Evolutionary conservation across 208 protist genomes (phyloP).

Genomic region (Herpetomonas tarakana): DNA sequence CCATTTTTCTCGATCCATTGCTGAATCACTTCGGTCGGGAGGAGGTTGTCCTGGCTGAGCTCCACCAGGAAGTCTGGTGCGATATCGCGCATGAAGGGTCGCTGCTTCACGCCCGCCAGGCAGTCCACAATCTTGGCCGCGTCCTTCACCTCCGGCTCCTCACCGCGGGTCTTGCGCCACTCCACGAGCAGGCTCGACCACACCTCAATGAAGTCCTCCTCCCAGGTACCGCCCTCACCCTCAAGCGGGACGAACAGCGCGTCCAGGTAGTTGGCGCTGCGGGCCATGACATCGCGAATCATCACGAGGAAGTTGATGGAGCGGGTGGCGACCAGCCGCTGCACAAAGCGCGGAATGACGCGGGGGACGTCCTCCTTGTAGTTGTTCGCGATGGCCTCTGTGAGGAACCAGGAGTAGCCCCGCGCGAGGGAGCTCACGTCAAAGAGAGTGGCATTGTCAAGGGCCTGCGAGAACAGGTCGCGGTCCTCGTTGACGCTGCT

Average conservation of each 20-base stretch:
- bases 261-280: slow-evolving; percentile 85
- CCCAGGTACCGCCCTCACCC: slow-evolving; percentile 52
- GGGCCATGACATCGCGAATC: slow-evolving; percentile 64
- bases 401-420: slow-evolving; percentile 80
- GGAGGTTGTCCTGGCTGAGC: slow-evolving; percentile 31
- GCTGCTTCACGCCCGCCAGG: slow-evolving; percentile 43
- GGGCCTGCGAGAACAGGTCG: slow-evolving; percentile 29
- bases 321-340: slow-evolving; percentile 30
- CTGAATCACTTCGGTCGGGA: slow-evolving; percentile 23
- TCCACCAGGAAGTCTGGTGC: slow-evolving; percentile 69
- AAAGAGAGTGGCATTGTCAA: slow-evolving; percentile 44
- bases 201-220: slow-evolving; percentile 75
- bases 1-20: slow-evolving; percentile 35
- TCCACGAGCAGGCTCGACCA: slow-evolving; percentile 49
- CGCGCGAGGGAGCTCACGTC: slow-evolving; percentile 52
- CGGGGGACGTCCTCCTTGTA: slow-evolving; percentile 67
- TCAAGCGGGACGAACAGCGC: slow-evolving; percentile 44
- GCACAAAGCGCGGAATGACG: slow-evolving; percentile 62
- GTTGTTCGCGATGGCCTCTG: slow-evolving; percentile 50
- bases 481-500: slow-evolving; percentile 49
- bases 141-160: slow-evolving; percentile 9
- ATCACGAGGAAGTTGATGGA: slow-evolving; percentile 49
- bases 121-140: slow-evolving; percentile 38
- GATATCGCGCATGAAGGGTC: slow-evolving; percentile 70
- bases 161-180: slow-evolving; percentile 28